Evolutionary conservation across 2,329 filamentous ascomycete species (phyloP).

Genomic region (Elsinoe australis): DNA sequence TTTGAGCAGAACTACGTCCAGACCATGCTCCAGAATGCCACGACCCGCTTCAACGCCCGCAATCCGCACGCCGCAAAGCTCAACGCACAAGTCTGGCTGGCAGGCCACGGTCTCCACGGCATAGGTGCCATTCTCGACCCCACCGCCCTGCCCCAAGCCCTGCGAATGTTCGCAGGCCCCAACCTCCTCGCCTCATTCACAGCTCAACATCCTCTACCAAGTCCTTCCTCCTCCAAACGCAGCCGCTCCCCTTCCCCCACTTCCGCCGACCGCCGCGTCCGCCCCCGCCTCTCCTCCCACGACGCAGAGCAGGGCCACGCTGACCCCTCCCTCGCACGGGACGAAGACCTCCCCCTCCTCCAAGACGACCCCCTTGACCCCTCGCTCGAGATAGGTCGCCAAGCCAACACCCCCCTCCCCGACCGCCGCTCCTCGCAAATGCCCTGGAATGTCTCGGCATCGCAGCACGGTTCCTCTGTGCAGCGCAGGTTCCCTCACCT

Average conservation of each 20-base stretch:
- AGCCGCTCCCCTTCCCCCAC: constrained; percentile 24
- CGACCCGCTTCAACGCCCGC: constrained; percentile 28
- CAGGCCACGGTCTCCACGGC: constrained; percentile 48
- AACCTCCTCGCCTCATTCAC: constrained; percentile 45
- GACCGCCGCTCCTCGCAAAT: constrained; percentile 57
- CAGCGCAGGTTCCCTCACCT: constrained; percentile 17
- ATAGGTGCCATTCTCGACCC: constrained; percentile 43
- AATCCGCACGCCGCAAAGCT: constrained; percentile 47
- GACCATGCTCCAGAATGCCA: constrained; percentile 51
- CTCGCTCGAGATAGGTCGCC: constrained; percentile 59
- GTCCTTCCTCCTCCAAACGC: constrained; percentile 8
- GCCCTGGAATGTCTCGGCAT: constrained; percentile 60
- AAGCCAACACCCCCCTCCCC: constrained; percentile 56
- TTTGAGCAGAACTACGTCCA: constrained; percentile 53
- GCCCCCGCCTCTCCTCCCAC: constrained; percentile 14
- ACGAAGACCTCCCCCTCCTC: constrained; percentile 16
- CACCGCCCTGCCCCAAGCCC: constrained; percentile 40
- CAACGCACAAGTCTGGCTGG: constrained; percentile 56
- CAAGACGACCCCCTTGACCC: constrained; percentile 23
- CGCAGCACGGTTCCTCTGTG: constrained; percentile 44
- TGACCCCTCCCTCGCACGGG: no score
- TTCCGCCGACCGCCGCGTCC: not conserved
- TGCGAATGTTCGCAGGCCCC: constrained; percentile 53
- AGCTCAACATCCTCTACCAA: not conserved
- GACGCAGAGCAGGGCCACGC: constrained; percentile 1